A percentile compares a stretch with the other conserved stretches of the same genome.
Conservation (phyloP, 192 early-diverging fungal species). For the Rhizophagus clarus region DNA sequence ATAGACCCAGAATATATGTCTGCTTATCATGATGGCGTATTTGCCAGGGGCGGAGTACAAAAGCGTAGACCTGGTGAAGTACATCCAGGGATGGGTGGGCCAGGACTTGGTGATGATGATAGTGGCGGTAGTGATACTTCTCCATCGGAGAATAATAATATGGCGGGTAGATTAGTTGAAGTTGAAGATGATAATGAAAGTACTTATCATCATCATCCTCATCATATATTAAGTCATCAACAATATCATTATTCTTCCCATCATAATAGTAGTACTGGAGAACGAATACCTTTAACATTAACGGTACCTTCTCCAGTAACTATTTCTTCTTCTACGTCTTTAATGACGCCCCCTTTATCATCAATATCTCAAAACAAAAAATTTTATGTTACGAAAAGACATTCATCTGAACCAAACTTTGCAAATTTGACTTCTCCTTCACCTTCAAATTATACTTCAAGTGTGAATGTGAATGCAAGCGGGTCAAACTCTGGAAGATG, state of each 20-base stretch:
- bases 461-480: background rate
- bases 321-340: background rate
- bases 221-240: background rate
- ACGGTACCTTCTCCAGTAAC: background rate
- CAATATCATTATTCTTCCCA: background rate
- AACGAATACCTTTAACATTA: background rate
- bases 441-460: background rate
- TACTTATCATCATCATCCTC: constrained; percentile 2
- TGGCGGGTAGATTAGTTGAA: constrained; percentile 20
- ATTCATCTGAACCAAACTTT: constrained; percentile 2
- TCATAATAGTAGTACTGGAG: background rate
- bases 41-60: constrained; percentile 32
- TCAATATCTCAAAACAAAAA: background rate
- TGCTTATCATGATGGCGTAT: constrained; percentile 32
- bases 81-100: background rate
- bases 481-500: background rate
- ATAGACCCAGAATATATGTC: constrained; percentile 52
- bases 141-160: background rate
- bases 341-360: background rate
- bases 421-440: background rate
- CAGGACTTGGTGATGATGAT: constrained; percentile 17
- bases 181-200: constrained; percentile 14
- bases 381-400: background rate
- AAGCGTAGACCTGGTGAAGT: constrained; percentile 32
- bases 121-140: constrained; percentile 19